Conservation (phyloP, 495 filamentous ascomycete species). For the Talaromyces proteolyticus region DNA sequence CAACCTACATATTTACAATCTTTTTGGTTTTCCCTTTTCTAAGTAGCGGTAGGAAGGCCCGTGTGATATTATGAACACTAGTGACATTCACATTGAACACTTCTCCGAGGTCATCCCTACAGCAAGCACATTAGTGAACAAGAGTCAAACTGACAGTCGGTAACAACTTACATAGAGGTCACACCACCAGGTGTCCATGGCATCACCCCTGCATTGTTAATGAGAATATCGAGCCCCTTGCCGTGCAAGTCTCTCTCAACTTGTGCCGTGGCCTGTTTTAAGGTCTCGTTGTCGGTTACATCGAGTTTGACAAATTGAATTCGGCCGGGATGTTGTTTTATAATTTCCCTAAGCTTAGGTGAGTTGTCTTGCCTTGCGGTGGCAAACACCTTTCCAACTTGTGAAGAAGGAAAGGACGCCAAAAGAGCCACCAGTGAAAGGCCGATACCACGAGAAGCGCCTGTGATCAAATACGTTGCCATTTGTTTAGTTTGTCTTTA, state of each 20-base stretch:
- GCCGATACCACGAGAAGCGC: constrained; percentile 28
- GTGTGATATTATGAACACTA: constrained; percentile 33
- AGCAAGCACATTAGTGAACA: not conserved
- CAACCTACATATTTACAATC: constrained; percentile 39
- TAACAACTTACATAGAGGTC: constrained; percentile 15
- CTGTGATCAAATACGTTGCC: constrained; percentile 25
- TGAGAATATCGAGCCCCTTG: constrained; percentile 43
- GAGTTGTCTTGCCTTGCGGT: constrained; percentile 23
- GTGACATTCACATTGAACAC: constrained; percentile 40
- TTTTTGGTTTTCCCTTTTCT: constrained; percentile 37
- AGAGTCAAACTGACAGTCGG: not conserved
- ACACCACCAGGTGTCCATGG: constrained; percentile 16
- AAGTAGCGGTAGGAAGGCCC: constrained; percentile 39
- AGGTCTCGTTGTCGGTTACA: constrained; percentile 29
- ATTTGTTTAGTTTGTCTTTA: too few species aligned
- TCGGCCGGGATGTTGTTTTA: constrained; percentile 16
- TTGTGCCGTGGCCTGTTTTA: constrained; percentile 32
- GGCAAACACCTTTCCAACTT: constrained; percentile 30
- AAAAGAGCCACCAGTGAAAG: constrained; percentile 23
- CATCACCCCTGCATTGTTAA: constrained; percentile 44
- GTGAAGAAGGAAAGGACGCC: constrained; percentile 14
- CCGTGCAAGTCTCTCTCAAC: constrained; percentile 30
- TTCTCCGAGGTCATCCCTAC: constrained; percentile 27
- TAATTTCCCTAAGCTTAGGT: constrained; percentile 19
- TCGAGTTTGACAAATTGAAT: constrained; percentile 41